phyloP scores from a whole-genome alignment of 768 basidiomycete genomes.

The Auriscalpium microsporum region DNA sequence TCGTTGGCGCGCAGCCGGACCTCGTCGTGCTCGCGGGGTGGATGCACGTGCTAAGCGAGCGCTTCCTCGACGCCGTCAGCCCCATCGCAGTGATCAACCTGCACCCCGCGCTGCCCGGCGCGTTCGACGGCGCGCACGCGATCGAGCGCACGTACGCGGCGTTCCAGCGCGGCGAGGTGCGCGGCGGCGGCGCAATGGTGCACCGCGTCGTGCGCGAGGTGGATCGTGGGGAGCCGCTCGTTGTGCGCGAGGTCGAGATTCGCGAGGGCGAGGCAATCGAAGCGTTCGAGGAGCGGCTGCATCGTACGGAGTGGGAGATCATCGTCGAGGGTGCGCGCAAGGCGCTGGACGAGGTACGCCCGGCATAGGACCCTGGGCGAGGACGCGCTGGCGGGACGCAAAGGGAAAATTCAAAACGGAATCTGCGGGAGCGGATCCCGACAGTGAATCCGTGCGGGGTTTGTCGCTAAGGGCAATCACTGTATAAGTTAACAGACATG shows the following conservation, averaged over 20 bases:
- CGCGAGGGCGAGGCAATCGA: constrained; percentile 62
- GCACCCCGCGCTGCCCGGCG: constrained; percentile 91
- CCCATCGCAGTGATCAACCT: constrained; percentile 85
- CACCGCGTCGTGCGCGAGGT: constrained; percentile 91
- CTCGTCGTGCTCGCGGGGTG: constrained; percentile 93
- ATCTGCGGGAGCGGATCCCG: not conserved
- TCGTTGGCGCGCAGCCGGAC: constrained; percentile 61
- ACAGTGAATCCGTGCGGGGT: too few species aligned
- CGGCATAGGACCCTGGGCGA: not conserved
- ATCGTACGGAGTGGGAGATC: constrained; percentile 78
- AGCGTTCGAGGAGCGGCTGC: constrained; percentile 68
- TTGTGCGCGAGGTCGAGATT: constrained; percentile 74
- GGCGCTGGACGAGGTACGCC: constrained; percentile 47
- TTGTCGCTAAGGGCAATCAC: too few species aligned
- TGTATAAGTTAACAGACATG: not conserved
- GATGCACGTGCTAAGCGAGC: constrained; percentile 92
- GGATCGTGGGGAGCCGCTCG: constrained; percentile 81
- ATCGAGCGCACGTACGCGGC: constrained; percentile 86
- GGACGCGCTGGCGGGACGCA: not conserved
- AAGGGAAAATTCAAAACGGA: not conserved
- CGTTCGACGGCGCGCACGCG: constrained; percentile 94
- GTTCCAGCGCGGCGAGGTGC: constrained; percentile 74
- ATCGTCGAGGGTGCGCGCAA: constrained; percentile 81
- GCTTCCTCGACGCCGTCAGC: constrained; percentile 63
- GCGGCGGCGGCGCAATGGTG: constrained; percentile 80